These are phyloP conservation scores for Talaromyces trachyspermus DNA, from an alignment of 495 filamentous ascomycete species.

Conservation along the genomic window DNA sequence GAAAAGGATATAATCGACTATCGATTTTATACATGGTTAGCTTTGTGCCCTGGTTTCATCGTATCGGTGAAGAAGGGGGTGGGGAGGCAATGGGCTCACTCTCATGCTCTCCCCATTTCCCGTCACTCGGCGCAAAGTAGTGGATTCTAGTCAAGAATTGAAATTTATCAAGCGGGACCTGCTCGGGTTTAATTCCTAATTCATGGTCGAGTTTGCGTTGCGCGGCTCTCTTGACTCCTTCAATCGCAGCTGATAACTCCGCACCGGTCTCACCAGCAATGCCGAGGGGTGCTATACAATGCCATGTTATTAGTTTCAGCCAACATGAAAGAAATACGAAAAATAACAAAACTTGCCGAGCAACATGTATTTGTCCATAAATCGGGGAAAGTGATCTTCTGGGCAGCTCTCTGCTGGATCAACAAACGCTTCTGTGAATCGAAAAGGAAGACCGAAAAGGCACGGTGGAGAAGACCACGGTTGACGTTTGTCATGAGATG, in stretches of 20 bases:
- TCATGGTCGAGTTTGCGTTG: conserved; percentile 91
- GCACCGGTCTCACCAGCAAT: conserved; percentile 86
- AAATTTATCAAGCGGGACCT: conserved; percentile 90
- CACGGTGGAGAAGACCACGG: conserved; percentile 87
- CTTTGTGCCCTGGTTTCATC: background rate
- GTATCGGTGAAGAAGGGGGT: background rate
- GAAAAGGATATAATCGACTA: conserved; percentile 98
- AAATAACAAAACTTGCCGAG: conserved; percentile 36
- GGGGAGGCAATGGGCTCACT: conserved; percentile 49
- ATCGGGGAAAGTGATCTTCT: conserved; percentile 99
- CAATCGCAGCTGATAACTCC: conserved; percentile 68
- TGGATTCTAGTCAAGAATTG: conserved; percentile 94
- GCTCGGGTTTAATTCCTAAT: conserved; percentile 80
- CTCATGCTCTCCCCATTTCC: conserved; percentile 98
- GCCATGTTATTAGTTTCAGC: background rate
- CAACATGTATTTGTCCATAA: conserved; percentile 99
- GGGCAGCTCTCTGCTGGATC: conserved; percentile 87
- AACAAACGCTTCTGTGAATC: conserved; percentile 80
- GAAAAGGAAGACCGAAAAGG: conserved; percentile 97
- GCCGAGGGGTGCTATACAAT: conserved; percentile 59
- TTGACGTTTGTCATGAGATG: conserved; percentile 99
- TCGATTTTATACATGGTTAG: background rate
- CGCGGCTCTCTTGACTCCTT: conserved; percentile 83
- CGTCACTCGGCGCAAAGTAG: conserved; percentile 95
- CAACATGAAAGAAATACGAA: no score